Conservation (phyloP, 2,329 filamentous ascomycete genomes). For the Chaetomium olivaceum region DNA sequence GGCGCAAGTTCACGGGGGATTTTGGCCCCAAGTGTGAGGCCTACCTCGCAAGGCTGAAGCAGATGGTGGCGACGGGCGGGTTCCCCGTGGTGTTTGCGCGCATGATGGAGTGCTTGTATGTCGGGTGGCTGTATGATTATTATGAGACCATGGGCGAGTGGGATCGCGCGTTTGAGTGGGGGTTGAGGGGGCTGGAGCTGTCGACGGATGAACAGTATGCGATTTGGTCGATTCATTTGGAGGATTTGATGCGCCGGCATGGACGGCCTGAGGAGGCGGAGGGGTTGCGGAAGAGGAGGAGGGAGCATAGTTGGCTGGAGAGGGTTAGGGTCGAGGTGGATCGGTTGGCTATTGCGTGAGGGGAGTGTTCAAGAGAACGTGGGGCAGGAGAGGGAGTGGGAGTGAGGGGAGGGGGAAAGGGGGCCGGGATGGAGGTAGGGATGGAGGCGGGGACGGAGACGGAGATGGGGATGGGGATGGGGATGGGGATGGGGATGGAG, state of each 20-base stretch:
- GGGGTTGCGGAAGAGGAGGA: slow-evolving; percentile 24
- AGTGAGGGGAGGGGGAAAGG: too few species aligned
- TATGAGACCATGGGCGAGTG: slow-evolving; percentile 30
- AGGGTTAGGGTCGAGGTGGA: slow-evolving; percentile 30
- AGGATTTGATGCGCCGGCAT: slow-evolving; percentile 29
- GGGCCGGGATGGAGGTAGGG: too few species aligned
- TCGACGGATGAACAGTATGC: slow-evolving; percentile 32
- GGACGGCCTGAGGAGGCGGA: slow-evolving; percentile 28
- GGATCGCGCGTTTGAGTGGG: slow-evolving; percentile 29
- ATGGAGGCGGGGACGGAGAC: too few species aligned
- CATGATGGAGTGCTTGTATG: slow-evolving; percentile 30
- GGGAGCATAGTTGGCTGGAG: slow-evolving; percentile 29
- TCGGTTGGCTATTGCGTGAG: slow-evolving; percentile 15
- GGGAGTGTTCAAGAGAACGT: too few species aligned
- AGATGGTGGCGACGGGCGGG: slow-evolving; percentile 3
- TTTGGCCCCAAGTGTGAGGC: slow-evolving; percentile 24
- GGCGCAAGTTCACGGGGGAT: slow-evolving; percentile 20
- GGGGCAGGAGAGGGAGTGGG: too few species aligned
- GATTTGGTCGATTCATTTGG: slow-evolving; percentile 32
- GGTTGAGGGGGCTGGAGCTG: slow-evolving; percentile 25
- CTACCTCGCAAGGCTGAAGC: slow-evolving; percentile 7
- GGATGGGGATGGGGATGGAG: too few species aligned
- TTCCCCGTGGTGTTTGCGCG: slow-evolving; percentile 21
- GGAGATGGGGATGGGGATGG: too few species aligned
- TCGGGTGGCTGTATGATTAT: slow-evolving; percentile 33